Evolutionary conservation across 164 flowering plant species (phyloP), one percentile per base, ranked within the genome.

Genomic region (Cinnamomum chago): DNA sequence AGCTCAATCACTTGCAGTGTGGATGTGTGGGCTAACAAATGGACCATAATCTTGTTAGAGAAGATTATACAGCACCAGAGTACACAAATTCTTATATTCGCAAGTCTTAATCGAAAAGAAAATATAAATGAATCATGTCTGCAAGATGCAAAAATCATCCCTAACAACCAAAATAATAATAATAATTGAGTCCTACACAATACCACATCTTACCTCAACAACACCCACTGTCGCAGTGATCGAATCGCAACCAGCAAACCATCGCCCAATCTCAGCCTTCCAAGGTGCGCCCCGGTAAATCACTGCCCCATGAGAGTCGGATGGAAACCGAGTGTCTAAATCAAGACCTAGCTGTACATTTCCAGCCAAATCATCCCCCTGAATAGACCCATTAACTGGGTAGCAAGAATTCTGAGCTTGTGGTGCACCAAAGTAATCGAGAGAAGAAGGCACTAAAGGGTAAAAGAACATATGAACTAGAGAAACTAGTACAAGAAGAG

Each of bases 221-320:
- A 93, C 77, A 62, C 76, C 76, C 3, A 87, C 80, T 75, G 83
- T 86, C 24, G 67, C 69, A 25, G 84, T 24, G 65, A 82, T 68
- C 2, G 89, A 68, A 85, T 92, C 88, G 78, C 99, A 95, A 20
- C 91, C 88, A 75, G 90, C 85, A 77, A 95, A 85, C 99, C 99
- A 95, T 73, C 81, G 82, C 3, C 99, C 99, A 65, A 95, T 90
- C 76, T 92, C 86, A 27, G 90, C 86, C 79, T 83, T 90, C 99
- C 99, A 95, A 2, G 94, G 92, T 62, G 98, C 96, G 76, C 90
- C 92, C 24, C 82, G 89, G 79, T 90, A 93, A 71, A 81, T 85
- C 68, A 92, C 97, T n/a, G 91, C 90, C 13, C 82, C 79, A 79
- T 87, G 93, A 18, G 72, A 76, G 70, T 90, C 91, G 72, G 87